A percentile compares a stretch with the other conserved stretches of the same genome.
Evolutionary conservation across 2,329 filamentous ascomycete species (phyloP).

Genomic region (Pseudogymnoascus sp.): DNA sequence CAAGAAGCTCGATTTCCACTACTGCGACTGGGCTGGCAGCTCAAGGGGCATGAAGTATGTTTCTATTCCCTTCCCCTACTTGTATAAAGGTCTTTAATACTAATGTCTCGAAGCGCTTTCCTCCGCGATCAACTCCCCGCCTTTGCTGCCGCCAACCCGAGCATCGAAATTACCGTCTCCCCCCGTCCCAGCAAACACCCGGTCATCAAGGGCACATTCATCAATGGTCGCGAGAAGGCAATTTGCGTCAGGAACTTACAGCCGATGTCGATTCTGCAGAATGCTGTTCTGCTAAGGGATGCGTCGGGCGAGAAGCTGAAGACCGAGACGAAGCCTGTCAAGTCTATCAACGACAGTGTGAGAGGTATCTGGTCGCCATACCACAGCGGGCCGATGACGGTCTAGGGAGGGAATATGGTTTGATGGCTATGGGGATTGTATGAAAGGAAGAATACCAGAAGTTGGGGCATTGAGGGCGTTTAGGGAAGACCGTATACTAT

Average conservation of each 20-base stretch:
- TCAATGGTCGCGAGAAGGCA: conserved; percentile 79
- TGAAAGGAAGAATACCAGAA: conserved; percentile 26
- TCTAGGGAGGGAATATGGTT: conserved; percentile 14
- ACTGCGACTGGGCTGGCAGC: conserved; percentile 93
- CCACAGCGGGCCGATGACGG: conserved; percentile 43
- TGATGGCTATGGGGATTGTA: conserved; percentile 31
- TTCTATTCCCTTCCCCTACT: conserved; percentile 9
- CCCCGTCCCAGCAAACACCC: conserved; percentile 87
- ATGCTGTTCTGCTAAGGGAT: conserved; percentile 65
- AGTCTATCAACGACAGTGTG: conserved; percentile 56
- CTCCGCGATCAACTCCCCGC: conserved; percentile 65
- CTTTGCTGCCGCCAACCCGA: conserved; percentile 75
- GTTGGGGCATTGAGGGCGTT: conserved; percentile 19
- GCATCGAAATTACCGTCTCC: conserved; percentile 86
- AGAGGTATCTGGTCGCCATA: conserved; percentile 65
- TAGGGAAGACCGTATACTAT: conserved; percentile 14
- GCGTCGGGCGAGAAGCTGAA: conserved; percentile 68
- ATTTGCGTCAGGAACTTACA: conserved; percentile 86
- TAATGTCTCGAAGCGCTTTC: conserved; percentile 54
- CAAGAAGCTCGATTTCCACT: conserved; percentile 91
- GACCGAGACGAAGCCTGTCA: conserved; percentile 54
- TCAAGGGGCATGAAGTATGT: conserved; percentile 89
- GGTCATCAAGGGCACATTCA: conserved; percentile 80
- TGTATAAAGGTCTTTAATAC: conserved; percentile 2
- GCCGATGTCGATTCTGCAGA: conserved; percentile 70